A percentile compares a stretch with the other conserved stretches of the same genome.
Evolutionary conservation across 768 basidiomycete species (phyloP).

Genomic region (Trametes cingulata): DNA sequence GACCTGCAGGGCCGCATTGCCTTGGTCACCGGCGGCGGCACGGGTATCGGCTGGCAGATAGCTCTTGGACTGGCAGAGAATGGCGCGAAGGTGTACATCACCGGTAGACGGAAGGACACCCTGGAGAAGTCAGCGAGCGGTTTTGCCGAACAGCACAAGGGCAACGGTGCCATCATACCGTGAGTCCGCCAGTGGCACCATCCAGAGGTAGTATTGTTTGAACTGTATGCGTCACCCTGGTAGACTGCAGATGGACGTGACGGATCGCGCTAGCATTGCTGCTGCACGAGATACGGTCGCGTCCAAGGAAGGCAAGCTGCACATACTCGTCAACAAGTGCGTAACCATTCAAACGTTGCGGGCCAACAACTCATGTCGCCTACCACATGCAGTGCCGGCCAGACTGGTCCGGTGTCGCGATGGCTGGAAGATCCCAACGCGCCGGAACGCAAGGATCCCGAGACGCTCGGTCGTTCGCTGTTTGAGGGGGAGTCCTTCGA

Average conservation of each 20-base stretch:
- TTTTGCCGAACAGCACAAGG: conserved; percentile 45
- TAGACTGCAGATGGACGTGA: conserved; percentile 72
- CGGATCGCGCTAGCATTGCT: conserved; percentile 65
- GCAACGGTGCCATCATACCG: conserved; percentile 58
- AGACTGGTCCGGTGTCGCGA: conserved; percentile 60
- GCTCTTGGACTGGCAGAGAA: conserved; percentile 71
- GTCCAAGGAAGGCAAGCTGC: conserved; percentile 65
- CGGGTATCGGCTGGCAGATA: conserved; percentile 65
- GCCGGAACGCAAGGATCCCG: conserved; percentile 62
- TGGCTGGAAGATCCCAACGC: conserved; percentile 60
- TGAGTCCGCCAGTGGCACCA: conserved; percentile 35
- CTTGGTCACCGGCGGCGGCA: conserved; percentile 51
- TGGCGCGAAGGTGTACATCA: conserved; percentile 82
- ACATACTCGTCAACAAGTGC: conserved; percentile 84
- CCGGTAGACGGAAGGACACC: conserved; percentile 65
- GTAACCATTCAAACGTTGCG: conserved; percentile 19
- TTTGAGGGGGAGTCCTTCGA: conserved; percentile 69
- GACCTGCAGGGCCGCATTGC: conserved; percentile 60
- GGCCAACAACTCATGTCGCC: neutral
- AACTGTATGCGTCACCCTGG: neutral
- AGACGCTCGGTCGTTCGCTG: conserved; percentile 64
- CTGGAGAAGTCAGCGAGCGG: conserved; percentile 50
- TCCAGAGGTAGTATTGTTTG: neutral
- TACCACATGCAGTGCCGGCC: conserved; percentile 60
- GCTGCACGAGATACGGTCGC: conserved; percentile 54